Evolutionary conservation across 352 stramenopile species (phyloP).

Genomic region (Elongisporangium undulatum): DNA sequence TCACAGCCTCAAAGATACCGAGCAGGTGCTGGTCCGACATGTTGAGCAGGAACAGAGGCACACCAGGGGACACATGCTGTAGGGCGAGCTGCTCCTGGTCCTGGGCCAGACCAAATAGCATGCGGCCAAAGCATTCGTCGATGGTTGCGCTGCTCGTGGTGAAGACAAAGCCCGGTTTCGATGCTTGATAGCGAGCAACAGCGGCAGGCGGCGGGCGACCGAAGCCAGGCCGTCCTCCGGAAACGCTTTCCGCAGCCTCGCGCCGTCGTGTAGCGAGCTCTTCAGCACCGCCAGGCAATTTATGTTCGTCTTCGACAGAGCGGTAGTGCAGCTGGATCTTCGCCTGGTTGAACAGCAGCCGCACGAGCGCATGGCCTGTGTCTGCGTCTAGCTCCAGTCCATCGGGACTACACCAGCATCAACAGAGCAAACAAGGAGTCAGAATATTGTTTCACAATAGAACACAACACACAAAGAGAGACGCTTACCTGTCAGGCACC

Average conservation of each 20-base stretch:
- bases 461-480: not conserved
- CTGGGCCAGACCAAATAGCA: slow-evolving; percentile 72
- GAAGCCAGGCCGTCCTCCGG: slow-evolving; percentile 27
- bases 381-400: slow-evolving; percentile 62
- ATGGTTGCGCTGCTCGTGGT: slow-evolving; percentile 78
- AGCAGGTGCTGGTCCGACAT: slow-evolving; percentile 81
- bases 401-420: slow-evolving; percentile 36
- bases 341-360: slow-evolving; percentile 75
- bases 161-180: slow-evolving; percentile 75
- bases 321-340: slow-evolving; percentile 81
- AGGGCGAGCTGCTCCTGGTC: slow-evolving; percentile 66
- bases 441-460: not conserved
- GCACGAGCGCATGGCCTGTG: slow-evolving; percentile 65
- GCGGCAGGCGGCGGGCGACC: slow-evolving; percentile 12
- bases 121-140: slow-evolving; percentile 84
- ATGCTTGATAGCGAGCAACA: slow-evolving; percentile 29
- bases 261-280: slow-evolving; percentile 68
- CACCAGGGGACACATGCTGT: slow-evolving; percentile 66
- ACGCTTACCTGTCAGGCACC: slow-evolving; percentile 54
- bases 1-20: slow-evolving; percentile 82
- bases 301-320: slow-evolving; percentile 79
- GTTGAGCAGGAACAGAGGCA: slow-evolving; percentile 84
- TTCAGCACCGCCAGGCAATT: slow-evolving; percentile 62
- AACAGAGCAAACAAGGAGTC: slow-evolving; percentile 3
- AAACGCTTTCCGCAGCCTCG: slow-evolving; percentile 70